Base-by-base conservation (phyloP, 306 rosid species). In the Parietaria judaica region DNA sequence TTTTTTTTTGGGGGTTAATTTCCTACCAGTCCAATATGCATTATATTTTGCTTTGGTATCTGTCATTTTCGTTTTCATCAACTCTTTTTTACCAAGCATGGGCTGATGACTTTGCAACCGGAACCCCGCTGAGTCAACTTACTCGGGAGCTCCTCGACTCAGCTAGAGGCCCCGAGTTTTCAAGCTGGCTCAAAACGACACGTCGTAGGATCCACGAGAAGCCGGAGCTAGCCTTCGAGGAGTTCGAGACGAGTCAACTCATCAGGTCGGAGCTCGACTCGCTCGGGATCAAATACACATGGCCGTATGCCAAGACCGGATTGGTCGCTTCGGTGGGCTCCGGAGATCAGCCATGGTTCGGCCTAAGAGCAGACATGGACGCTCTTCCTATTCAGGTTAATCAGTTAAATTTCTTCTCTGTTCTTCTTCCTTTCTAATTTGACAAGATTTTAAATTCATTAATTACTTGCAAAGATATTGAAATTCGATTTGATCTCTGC, bases 291-390 rank as follows among this genome's bases (percentile, higher is more conserved):
- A 17, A 65, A 13, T 81, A 81, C 76, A 50, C 57, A 44, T 84
- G 85, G 91, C 87, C 85, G 8, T 38, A 78, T 8, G 83, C 83
- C 11, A 70, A 65, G 68, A 84, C 83, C 2, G 85, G 90, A 11
- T 5, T 84, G 31, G 81, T 84, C 12, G 85, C 79, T 44, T 66
- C 85, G 14, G 43, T 81, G 37, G 85, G 85, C 3, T 64, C 83
- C 7, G 80, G 67, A 8, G n/a, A 8, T 11, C 73, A 76, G 38
- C 91, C 91, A 0, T 79, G 79, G 74, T 79, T 84, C 52, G 87
- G 74, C 69, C 83, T 81, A 4, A 61, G 91, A 64, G 85, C 83
- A 2, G 85, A 84, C 72, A 81, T 84, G 85, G 91, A 79, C 36
- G 83, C 81, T 37, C 85, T 84, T 8, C 83, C 85, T 0, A 72